Evolutionary conservation across 192 early-diverging fungal species (phyloP), one percentile per base, ranked within the genome.

Genomic region (Geosiphon pyriformis): DNA sequence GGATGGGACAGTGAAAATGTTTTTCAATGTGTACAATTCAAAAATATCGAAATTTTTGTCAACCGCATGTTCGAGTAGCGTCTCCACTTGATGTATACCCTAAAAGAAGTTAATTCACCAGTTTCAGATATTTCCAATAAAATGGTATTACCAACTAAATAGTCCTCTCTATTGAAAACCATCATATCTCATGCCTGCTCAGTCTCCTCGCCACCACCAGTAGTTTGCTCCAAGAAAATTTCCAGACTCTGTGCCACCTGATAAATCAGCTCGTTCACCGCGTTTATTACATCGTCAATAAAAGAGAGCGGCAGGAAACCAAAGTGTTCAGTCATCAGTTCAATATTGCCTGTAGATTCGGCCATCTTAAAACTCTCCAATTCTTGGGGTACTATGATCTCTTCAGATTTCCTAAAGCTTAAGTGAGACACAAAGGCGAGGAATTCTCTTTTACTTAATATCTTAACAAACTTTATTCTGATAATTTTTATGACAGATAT

Each of bases 11-110:
- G 76, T 78, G 49, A 94, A 91, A 60, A 93, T 77, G 47, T 90
- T 91, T 48, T 85, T 81, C 61, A 89, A 76, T 0, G 78, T 80
- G 64, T 89, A 92, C 8, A 92, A 72, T 68, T 94, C 91, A 70
- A 90, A 91, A 30, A 83, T 80, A 72, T 93, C 93, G 82, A 93
- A 93, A 66, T 85, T 80, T 65, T 86, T 86, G 70, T 93, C 93
- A 56, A 94, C 85, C 3, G 85, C 76, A 26, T 87, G 75, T 68
- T 93, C 91, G 12, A 93, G 72, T 29, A 93, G 69, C 27, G 90
- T 92, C 69, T 90, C 87, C 0, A 90, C 79, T 65, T 87, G 81
- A 68, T 86, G 81, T 62, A 91, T 83, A 0, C 87, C 87, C 85
- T 88, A 26, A 22, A 59, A 30, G 26, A 25, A 2, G 27, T 30